Conservation (phyloP, 257 asterid species). For the Solanum dulcamara region DNA sequence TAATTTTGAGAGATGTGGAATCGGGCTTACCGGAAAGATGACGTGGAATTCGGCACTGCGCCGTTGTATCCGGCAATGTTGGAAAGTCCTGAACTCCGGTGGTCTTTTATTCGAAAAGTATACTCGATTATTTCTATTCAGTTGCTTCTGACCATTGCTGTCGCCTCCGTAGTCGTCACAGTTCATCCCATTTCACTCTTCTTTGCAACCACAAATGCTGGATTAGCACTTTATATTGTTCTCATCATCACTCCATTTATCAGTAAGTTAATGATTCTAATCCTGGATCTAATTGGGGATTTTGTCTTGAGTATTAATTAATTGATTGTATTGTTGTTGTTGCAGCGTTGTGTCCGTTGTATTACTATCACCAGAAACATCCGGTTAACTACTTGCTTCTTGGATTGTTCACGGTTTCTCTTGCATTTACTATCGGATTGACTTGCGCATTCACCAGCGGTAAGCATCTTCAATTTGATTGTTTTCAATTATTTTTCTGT, state of each 20-base stretch:
- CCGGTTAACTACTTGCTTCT: slow-evolving; percentile 72
- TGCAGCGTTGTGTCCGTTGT: slow-evolving; percentile 71
- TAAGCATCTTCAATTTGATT: slow-evolving; percentile 8
- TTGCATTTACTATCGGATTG: slow-evolving; percentile 70
- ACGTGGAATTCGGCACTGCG: slow-evolving; percentile 38
- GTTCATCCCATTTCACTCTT: slow-evolving; percentile 40
- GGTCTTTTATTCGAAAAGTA: slow-evolving; percentile 74
- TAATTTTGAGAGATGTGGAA: slow-evolving; percentile 22
- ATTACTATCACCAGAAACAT: slow-evolving; percentile 61
- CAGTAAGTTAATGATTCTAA: slow-evolving; percentile 13
- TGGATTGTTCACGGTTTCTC: slow-evolving; percentile 54
- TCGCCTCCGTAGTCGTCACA: slow-evolving; percentile 43
- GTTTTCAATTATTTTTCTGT: neutral
- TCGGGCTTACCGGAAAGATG: slow-evolving; percentile 30
- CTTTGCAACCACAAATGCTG: slow-evolving; percentile 41
- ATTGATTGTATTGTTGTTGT: neutral
- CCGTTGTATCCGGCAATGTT: slow-evolving; percentile 59
- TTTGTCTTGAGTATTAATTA: neutral
- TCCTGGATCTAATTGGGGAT: neutral
- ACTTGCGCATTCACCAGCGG: slow-evolving; percentile 73
- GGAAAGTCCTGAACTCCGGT: slow-evolving; percentile 59
- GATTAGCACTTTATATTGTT: slow-evolving; percentile 50
- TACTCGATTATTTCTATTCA: slow-evolving; percentile 48
- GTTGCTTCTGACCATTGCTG: slow-evolving; percentile 52
- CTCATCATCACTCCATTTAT: slow-evolving; percentile 49